These are phyloP conservation scores for Dillenia suffruticosa DNA, from an alignment of 164 flowering plant species.

Conservation along the genomic window DNA sequence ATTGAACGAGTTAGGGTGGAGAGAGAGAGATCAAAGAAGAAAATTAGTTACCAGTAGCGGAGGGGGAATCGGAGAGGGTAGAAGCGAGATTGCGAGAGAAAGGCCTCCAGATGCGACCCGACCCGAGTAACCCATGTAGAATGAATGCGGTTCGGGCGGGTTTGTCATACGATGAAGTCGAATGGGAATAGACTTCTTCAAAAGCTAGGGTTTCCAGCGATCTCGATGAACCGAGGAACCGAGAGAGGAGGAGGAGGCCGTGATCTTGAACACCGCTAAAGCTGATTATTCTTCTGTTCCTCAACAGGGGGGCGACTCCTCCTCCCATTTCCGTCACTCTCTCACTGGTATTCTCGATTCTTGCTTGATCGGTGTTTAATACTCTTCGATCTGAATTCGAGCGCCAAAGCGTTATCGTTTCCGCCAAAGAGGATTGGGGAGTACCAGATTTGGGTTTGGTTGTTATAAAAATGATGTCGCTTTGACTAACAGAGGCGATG, in stretches of 20 bases:
- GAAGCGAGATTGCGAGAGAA: constrained; percentile 73
- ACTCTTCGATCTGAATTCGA: no score
- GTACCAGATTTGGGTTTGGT: no score
- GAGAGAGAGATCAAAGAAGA: not conserved
- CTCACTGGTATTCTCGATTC: no score
- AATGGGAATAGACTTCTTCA: constrained; percentile 56
- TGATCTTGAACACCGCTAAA: no score
- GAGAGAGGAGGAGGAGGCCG: constrained; percentile 14
- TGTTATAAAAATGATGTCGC: no score
- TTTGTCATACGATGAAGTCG: constrained; percentile 7
- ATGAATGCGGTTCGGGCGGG: constrained; percentile 62
- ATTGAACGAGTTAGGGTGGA: not conserved
- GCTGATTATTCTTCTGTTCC: no score
- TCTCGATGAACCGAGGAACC: constrained; percentile 20
- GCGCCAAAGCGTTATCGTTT: no score
- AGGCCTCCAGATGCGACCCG: constrained; percentile 85
- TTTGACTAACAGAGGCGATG: no score
- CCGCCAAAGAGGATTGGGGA: no score
- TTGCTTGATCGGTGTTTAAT: no score
- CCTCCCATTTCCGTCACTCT: no score
- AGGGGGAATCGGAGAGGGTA: constrained; percentile 33
- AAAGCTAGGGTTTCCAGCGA: constrained; percentile 69
- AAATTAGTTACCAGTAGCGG: constrained; percentile 33
- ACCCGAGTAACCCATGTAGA: constrained; percentile 87
- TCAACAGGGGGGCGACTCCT: no score